Base-by-base conservation (phyloP, 2,329 filamentous ascomycete genomes). In the Ceratocystis ficicola region DNA sequence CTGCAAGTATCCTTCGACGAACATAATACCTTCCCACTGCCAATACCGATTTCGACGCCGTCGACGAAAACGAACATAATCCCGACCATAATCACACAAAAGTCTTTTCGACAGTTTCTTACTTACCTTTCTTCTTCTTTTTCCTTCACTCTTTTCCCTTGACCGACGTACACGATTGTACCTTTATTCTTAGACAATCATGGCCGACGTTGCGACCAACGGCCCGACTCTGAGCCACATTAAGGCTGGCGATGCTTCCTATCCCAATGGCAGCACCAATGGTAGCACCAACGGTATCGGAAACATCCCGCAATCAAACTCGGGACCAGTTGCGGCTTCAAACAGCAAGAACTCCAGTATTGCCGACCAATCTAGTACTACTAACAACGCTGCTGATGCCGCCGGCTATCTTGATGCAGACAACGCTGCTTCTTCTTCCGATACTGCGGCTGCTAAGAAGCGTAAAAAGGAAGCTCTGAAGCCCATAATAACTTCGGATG, bases 391-490 rank as follows among this genome's bases (percentile, higher is more conserved):
- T 22, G 20, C n/a, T 30, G n/a, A 7, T 25, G 10, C 25, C 41
- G 5, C 30, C 7, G 17, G 15, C 48, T 15, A 25, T 12, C 12
- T 50, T n/a, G 63, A 44, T 12, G 17, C 48, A n/a, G 63, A 25
- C 15, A 46, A 52, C 57, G 46, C 46, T 22, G 44, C 62, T 41
- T 25, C 62, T 55, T 25, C 28, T 57, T 46, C 62, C 48, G 62
- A 63, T 30, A 44, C 30, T 5, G 63, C 63, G 20, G 32, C 32
- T 10, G 48, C 63, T 20, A 64, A 64, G 63, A 64, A 64, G 63
- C 63, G 63, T 36, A 64, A 64, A 36, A 64, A 64, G 63, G 63
- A 64, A 57, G 63, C 44, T 20, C 20, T 64, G 28, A 64, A 64
- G 63, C 63, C 63, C 15, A 64, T 64, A 64, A 64, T 65, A 48